Conservation (phyloP, 2,329 filamentous ascomycete species). For the Shiraia bambusicola region DNA sequence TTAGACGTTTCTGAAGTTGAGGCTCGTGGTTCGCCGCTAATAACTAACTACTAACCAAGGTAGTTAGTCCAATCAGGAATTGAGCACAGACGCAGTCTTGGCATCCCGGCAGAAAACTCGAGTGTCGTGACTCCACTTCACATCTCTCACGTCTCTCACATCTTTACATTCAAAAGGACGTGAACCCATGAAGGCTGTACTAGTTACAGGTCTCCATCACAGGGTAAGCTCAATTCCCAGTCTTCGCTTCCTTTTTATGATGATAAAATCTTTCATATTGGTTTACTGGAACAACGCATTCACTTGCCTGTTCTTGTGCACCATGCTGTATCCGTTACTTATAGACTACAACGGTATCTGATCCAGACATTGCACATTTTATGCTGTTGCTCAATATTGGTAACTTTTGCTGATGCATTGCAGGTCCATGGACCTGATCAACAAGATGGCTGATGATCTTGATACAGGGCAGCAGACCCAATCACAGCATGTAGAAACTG, state of each 20-base stretch:
- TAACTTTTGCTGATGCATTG: constrained; percentile 9
- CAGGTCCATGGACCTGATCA: constrained; percentile 12
- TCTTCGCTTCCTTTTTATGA: constrained; percentile 16
- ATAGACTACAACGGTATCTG: constrained; percentile 47
- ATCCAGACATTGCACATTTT: constrained; percentile 9
- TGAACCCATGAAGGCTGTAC: constrained; percentile 2
- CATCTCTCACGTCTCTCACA: no score
- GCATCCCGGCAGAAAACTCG: no score
- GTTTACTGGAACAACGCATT: constrained; percentile 28
- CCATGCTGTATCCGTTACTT: constrained; percentile 37
- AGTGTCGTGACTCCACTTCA: not conserved
- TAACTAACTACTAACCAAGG: no score
- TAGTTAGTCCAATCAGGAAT: no score
- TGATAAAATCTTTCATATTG: constrained; percentile 32
- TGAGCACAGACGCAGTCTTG: no score
- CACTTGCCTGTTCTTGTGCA: constrained; percentile 32
- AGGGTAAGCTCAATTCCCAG: not conserved
- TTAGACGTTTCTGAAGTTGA: no score
- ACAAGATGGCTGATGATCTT: constrained; percentile 17
- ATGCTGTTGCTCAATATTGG: not conserved
- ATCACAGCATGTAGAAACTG: constrained; percentile 8
- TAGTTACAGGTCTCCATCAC: not conserved
- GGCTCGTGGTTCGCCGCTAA: no score
- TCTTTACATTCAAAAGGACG: not conserved
- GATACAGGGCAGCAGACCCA: constrained; percentile 10